These are phyloP conservation scores for Dioszegia hungarica DNA, from an alignment of 768 basidiomycete species.

Conservation along the genomic window DNA sequence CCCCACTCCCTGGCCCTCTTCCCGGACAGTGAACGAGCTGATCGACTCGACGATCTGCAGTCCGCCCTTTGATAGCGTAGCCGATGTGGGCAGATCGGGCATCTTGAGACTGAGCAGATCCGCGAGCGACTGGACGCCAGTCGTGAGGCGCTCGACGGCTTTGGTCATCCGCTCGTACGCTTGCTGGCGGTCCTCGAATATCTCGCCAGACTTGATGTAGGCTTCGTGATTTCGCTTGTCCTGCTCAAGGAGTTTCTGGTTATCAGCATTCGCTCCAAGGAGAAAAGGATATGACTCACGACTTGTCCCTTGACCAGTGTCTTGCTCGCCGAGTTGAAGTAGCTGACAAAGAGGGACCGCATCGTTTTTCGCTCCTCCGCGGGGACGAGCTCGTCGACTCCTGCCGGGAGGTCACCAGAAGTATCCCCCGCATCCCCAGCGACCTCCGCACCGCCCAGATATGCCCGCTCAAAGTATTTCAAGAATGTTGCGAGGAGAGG, in stretches of 20 bases:
- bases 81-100: conserved; percentile 74
- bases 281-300: conserved; percentile 53
- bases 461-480: conserved; percentile 84
- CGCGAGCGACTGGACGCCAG: conserved; percentile 85
- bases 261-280: background rate
- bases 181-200: conserved; percentile 97
- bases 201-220: conserved; percentile 97
- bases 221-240: conserved; percentile 96
- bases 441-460: conserved; percentile 57
- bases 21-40: conserved; percentile 49
- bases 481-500: conserved; percentile 88
- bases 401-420: conserved; percentile 15
- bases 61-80: conserved; percentile 51
- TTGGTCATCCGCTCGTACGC: conserved; percentile 99
- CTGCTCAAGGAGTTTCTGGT: conserved; percentile 88
- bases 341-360: conserved; percentile 86
- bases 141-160: conserved; percentile 82
- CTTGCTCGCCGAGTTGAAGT: conserved; percentile 86
- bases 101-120: conserved; percentile 80
- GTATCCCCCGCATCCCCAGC: background rate
- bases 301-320: conserved; percentile 88
- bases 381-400: conserved; percentile 70
- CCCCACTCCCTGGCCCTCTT: conserved; percentile 59
- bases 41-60: conserved; percentile 49
- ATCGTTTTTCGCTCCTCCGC: conserved; percentile 81